Conservation (phyloP, 2,329 filamentous ascomycete genomes). For the Neocucurbitaria cava region DNA sequence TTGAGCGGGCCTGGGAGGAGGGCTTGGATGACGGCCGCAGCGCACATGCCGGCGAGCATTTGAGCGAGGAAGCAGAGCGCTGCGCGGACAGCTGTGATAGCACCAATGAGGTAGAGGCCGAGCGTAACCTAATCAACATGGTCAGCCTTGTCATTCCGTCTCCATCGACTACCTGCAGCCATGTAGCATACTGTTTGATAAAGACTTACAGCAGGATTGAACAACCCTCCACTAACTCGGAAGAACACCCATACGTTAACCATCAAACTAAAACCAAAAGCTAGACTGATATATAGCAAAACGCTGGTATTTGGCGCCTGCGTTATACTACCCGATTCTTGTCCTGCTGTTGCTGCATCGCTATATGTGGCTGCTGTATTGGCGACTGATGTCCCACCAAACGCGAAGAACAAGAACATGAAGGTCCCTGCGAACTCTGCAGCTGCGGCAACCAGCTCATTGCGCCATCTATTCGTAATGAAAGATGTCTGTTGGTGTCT, state of each 20-base stretch:
- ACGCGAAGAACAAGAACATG: slow-evolving; percentile 52
- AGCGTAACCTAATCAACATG: slow-evolving; percentile 39
- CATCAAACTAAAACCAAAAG: slow-evolving; percentile 49
- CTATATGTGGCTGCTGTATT: slow-evolving; percentile 38
- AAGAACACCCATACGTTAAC: slow-evolving; percentile 53
- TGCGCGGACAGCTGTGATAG: slow-evolving; percentile 33
- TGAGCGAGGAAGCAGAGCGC: slow-evolving; percentile 43
- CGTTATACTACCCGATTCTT: slow-evolving; percentile 31
- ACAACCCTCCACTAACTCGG: slow-evolving; percentile 47
- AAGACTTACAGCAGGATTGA: slow-evolving; percentile 49
- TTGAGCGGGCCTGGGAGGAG: slow-evolving; percentile 44
- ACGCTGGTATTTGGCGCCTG: slow-evolving; percentile 43
- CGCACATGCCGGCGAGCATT: slow-evolving; percentile 47
- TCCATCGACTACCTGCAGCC: neutral
- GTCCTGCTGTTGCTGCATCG: slow-evolving; percentile 28
- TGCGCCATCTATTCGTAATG: slow-evolving; percentile 32
- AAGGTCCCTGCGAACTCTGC: slow-evolving; percentile 51
- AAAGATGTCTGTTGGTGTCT: neutral
- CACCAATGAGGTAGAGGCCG: slow-evolving; percentile 45
- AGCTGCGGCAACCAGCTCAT: slow-evolving; percentile 44
- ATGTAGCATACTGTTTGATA: neutral
- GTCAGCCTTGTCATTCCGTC: slow-evolving; percentile 1
- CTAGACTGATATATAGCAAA: slow-evolving; percentile 46
- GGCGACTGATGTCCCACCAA: slow-evolving; percentile 48
- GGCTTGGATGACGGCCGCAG: slow-evolving; percentile 44